Conservation (phyloP, 306 rosid species). For the Medicago lupulina region DNA sequence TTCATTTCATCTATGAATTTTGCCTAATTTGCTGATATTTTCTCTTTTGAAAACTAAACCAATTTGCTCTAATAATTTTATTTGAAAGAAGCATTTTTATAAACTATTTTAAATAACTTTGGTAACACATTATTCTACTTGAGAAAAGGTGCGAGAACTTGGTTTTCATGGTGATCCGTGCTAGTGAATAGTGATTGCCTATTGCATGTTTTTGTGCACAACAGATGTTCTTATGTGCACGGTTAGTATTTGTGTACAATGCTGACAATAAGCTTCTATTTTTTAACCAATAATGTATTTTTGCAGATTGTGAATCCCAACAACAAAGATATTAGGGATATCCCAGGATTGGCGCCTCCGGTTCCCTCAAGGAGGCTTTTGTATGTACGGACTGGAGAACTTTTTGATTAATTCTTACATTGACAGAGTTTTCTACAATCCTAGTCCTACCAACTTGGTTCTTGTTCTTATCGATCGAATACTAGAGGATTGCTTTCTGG, state of each 20-base stretch:
- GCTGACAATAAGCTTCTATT: slow-evolving; percentile 17
- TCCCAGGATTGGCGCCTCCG: slow-evolving; percentile 98
- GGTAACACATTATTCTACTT: background rate
- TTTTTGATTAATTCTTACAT: slow-evolving; percentile 47
- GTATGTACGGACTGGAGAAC: slow-evolving; percentile 58
- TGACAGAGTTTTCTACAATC: slow-evolving; percentile 44
- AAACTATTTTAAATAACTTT: slow-evolving; percentile 15
- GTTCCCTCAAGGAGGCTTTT: slow-evolving; percentile 89
- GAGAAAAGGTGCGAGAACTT: slow-evolving; percentile 13
- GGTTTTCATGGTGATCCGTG: background rate
- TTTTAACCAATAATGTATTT: slow-evolving; percentile 1
- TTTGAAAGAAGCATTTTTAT: slow-evolving; percentile 17
- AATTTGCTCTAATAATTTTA: slow-evolving; percentile 10
- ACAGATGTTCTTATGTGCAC: slow-evolving; percentile 3
- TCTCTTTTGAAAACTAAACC: slow-evolving; percentile 7
- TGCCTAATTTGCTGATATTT: background rate
- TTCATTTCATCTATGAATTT: slow-evolving; percentile 31
- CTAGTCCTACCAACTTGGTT: slow-evolving; percentile 40
- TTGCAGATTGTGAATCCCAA: slow-evolving; percentile 84
- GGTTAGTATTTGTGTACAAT: slow-evolving; percentile 4
- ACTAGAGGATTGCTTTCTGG: slow-evolving; percentile 50
- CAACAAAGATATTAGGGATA: slow-evolving; percentile 84
- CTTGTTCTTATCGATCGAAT: slow-evolving; percentile 37
- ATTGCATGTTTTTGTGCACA: slow-evolving; percentile 14
- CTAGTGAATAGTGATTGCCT: slow-evolving; percentile 31